Evolutionary conservation across 2,329 filamentous ascomycete species (phyloP).

Genomic region (Exserohilum rostratum): DNA sequence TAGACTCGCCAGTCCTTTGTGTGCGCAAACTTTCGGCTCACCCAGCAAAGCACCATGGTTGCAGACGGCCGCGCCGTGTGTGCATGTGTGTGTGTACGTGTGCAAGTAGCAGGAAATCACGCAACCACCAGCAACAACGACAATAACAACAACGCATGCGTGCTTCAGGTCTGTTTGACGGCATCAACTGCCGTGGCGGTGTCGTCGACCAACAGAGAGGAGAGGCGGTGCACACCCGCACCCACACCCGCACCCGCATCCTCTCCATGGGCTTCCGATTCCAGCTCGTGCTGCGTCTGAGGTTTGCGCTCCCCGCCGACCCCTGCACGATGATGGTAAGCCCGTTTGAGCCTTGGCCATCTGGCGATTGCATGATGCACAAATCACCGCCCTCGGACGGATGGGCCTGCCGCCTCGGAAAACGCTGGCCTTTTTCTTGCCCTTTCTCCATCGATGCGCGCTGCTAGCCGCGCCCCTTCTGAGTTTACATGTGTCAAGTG

Average conservation of each 20-base stretch:
- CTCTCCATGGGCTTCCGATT: constrained; percentile 28
- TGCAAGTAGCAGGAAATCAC: too few species aligned
- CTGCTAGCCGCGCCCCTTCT: constrained; percentile 1
- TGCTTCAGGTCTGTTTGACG: too few species aligned
- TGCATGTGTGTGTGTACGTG: too few species aligned
- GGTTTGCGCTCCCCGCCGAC: constrained; percentile 17
- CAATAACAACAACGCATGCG: background rate
- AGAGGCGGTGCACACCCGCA: too few species aligned
- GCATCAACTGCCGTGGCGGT: too few species aligned
- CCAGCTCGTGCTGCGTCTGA: constrained; percentile 27
- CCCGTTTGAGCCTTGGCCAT: constrained; percentile 10
- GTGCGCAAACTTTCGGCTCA: too few species aligned
- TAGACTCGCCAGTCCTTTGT: too few species aligned
- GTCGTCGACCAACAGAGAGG: too few species aligned
- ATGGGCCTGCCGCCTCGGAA: constrained; percentile 24
- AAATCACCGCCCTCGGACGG: constrained; percentile 31
- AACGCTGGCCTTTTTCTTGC: constrained; percentile 24
- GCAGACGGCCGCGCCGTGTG: too few species aligned
- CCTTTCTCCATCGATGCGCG: constrained; percentile 4
- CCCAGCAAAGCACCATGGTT: too few species aligned
- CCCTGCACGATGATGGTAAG: constrained; percentile 24
- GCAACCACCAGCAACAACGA: background rate
- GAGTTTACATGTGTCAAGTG: constrained; percentile 14
- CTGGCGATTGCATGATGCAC: constrained; percentile 13
- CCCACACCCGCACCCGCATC: background rate